phyloP scores from a whole-genome alignment of 1,139 yeast genomes.

The Kluyveromyces sp. region DNA sequence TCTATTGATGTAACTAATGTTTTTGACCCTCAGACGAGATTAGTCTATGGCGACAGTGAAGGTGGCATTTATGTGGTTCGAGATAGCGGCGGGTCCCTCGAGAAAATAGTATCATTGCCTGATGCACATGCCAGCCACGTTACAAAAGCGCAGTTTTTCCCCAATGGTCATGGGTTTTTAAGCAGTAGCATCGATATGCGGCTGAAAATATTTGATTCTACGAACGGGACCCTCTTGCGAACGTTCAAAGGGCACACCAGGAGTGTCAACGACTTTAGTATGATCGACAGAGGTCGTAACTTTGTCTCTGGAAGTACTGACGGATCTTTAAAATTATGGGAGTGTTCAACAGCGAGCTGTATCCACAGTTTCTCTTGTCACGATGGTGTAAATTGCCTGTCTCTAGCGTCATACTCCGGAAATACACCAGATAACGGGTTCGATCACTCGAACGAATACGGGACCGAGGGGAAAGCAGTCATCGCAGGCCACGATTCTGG shows the following conservation, averaged over 20 bases:
- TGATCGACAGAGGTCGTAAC: constrained; percentile 61
- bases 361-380: constrained; percentile 38
- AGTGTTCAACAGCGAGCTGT: constrained; percentile 49
- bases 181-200: constrained; percentile 51
- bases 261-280: constrained; percentile 40
- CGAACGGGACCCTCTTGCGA: constrained; percentile 44
- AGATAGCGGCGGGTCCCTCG: background rate
- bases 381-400: constrained; percentile 33
- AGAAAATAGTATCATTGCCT: constrained; percentile 13
- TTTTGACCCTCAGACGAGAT: background rate
- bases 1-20: background rate
- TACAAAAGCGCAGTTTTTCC: constrained; percentile 40
- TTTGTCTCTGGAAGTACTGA: constrained; percentile 47
- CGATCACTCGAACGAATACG: constrained; percentile 32
- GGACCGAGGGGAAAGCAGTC: constrained; percentile 36
- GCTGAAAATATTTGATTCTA: constrained; percentile 50
- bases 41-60: constrained; percentile 1
- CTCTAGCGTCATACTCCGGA: constrained; percentile 5
- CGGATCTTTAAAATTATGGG: constrained; percentile 58
- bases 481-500: constrained; percentile 49
- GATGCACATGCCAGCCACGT: constrained; percentile 46
- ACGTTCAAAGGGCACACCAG: constrained; percentile 42
- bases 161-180: constrained; percentile 52
- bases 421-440: background rate
- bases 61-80: constrained; percentile 2